Percentiles rank a stretch among this genome's conserved stretches.
Conservation (phyloP, 2,329 filamentous ascomycete genomes). For the Rhynchosporium secalis region DNA sequence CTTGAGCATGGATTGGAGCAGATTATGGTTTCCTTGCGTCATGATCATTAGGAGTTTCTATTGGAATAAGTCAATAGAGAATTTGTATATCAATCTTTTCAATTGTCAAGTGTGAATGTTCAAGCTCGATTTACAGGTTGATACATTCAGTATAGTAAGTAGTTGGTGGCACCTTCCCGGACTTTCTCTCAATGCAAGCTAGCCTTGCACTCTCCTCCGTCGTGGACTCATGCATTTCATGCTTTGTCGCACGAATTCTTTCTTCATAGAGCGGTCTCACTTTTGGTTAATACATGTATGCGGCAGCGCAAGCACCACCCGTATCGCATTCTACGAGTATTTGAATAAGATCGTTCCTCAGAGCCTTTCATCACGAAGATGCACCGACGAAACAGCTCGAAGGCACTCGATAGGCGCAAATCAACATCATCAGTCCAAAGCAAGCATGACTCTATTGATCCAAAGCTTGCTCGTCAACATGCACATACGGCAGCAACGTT, state of each 20-base stretch:
- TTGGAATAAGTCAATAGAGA: constrained; percentile 19
- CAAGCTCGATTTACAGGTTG: no score
- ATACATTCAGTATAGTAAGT: neutral
- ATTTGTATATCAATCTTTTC: constrained; percentile 23
- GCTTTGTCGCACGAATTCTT: constrained; percentile 27
- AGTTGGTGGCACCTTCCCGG: constrained; percentile 15
- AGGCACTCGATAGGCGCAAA: constrained; percentile 52
- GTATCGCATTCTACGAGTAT: constrained; percentile 37
- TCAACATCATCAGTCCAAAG: constrained; percentile 53
- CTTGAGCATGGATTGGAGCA: constrained; percentile 36
- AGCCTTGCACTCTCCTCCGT: constrained; percentile 15
- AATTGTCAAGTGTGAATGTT: neutral
- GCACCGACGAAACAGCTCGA: constrained; percentile 46
- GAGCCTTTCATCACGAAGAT: constrained; percentile 31
- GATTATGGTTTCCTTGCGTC: constrained; percentile 38
- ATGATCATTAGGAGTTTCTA: constrained; percentile 14
- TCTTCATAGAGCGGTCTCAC: constrained; percentile 33
- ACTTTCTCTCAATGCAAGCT: neutral
- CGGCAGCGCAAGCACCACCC: constrained; percentile 27
- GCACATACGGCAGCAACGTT: constrained; percentile 62
- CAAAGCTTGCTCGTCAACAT: constrained; percentile 53
- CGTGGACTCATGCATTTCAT: neutral
- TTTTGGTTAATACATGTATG: constrained; percentile 39
- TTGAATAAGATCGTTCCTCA: constrained; percentile 32
- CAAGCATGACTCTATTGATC: constrained; percentile 51